These are phyloP conservation scores for Saccharum hybrid DNA, from an alignment of 202 grass and related monocot genomes.

Conservation along the genomic window DNA sequence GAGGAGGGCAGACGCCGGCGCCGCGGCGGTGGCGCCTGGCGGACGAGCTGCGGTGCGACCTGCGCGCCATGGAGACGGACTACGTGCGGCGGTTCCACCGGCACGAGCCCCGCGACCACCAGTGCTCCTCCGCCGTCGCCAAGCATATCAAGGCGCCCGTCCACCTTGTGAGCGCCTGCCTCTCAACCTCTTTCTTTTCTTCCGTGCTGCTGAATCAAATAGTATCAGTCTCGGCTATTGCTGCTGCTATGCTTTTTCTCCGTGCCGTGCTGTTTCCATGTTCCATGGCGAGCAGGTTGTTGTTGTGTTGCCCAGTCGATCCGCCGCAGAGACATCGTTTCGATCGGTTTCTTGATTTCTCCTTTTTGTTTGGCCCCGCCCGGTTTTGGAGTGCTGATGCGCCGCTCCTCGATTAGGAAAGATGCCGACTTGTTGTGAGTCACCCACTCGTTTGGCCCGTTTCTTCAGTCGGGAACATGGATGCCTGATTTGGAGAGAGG, in stretches of 20 bases:
- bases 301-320: background rate
- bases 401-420: constrained; percentile 36
- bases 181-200: background rate
- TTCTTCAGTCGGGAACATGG: constrained; percentile 13
- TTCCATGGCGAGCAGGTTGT: constrained; percentile 1
- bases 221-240: background rate
- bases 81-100: constrained; percentile 70
- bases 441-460: constrained; percentile 20
- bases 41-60: constrained; percentile 61
- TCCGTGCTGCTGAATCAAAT: background rate
- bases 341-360: constrained; percentile 27
- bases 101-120: constrained; percentile 75
- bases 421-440: constrained; percentile 27
- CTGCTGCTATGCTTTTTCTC: background rate
- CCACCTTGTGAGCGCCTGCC: constrained; percentile 64
- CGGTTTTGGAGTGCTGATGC: constrained; percentile 28
- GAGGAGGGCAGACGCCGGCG: constrained; percentile 14
- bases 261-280: background rate
- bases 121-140: constrained; percentile 84
- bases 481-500: constrained; percentile 35
- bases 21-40: constrained; percentile 61
- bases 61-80: constrained; percentile 65
- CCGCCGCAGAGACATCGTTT: background rate
- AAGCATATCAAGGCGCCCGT: constrained; percentile 95
- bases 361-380: background rate